Base-by-base conservation (phyloP, 371 early-diverging fungal genomes). In the Syncephalis plumigaleata region DNA sequence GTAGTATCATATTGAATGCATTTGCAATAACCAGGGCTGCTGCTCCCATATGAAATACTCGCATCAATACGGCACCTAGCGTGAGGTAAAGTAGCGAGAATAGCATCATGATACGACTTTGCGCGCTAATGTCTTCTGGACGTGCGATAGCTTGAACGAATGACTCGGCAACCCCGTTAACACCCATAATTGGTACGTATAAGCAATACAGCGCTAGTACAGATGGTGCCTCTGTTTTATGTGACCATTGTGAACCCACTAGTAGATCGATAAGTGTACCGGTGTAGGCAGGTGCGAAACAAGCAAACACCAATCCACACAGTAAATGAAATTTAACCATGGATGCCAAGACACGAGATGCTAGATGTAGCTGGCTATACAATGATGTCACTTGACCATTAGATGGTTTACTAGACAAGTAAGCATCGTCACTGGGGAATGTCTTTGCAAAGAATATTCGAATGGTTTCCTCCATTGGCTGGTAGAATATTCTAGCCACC, bases 151-250 rank as follows among this genome's bases (percentile, higher is more conserved):
- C 83, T 50, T 89, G 90, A 15, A 91, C 75, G 55, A 91, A 94
- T 0, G 84, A 87, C 60, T 97, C 97, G 0, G 87, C 79, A 42
- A 95, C 79, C 0, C 97, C 97, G 56, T 97, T 97, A 42, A 91
- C 51, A 13, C 90, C 94, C 85, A 95, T 82, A 42, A 94, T 54
- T 0, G 95, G 95, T 1, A 97, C 75, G 61, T 89, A 91, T 40
- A 76, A 53, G 50, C 90, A 90, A 55, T 91, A 96, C 9, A 70
- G 55, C 0, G 78, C 65, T 24, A 93, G 60, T 3, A 68, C 79
- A 5, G 63, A 45, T 3, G 70, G 73, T 0, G 77, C 73, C 38
- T 61, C 52, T 0, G 71, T 65, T 31, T 31, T 31, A 11, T 57
- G 57, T 0, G 78, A 71, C 80, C 82, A 79, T 24, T 63, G 54